Conservation (phyloP, 2,329 filamentous ascomycete genomes). For the Pleomassaria siparia region DNA sequence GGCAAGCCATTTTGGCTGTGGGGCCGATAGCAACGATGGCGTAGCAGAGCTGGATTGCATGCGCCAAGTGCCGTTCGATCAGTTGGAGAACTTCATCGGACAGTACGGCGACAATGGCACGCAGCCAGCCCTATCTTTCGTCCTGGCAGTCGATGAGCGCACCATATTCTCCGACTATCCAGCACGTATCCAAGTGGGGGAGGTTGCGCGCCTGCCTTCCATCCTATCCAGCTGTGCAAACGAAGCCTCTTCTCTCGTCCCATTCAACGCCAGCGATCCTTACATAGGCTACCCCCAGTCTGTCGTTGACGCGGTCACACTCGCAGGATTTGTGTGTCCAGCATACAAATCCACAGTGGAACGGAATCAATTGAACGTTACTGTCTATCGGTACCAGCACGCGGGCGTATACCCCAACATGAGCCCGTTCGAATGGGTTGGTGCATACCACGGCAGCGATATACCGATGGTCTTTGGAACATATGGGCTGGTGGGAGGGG, state of each 20-base stretch:
- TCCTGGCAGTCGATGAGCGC: constrained; percentile 19
- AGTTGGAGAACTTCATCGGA: constrained; percentile 35
- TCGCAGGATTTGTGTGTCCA: constrained; percentile 8
- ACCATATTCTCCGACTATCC: constrained; percentile 22
- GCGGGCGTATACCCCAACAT: constrained; percentile 16
- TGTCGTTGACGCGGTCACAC: neutral
- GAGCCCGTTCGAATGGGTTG: constrained; percentile 12
- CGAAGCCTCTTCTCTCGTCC: constrained; percentile 14
- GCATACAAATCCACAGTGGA: constrained; percentile 2
- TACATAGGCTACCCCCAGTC: constrained; percentile 4
- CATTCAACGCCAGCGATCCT: constrained; percentile 7
- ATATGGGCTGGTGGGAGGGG: constrained; percentile 11
- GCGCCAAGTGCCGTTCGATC: constrained; percentile 25
- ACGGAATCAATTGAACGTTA: constrained; percentile 4
- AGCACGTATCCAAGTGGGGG: constrained; percentile 10
- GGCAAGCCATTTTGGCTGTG: constrained; percentile 12
- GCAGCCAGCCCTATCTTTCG: constrained; percentile 24
- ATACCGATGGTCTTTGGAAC: constrained; percentile 24
- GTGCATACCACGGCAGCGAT: constrained; percentile 20
- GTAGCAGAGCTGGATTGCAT: constrained; percentile 38
- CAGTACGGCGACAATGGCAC: constrained; percentile 25
- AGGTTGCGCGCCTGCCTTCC: constrained; percentile 13
- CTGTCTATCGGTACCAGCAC: constrained; percentile 13
- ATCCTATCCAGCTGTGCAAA: constrained; percentile 16
- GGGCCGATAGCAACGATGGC: neutral